Evolutionary conservation across 139 green algal genomes (phyloP).

Genomic region (Pseudopediastrum boryanum): DNA sequence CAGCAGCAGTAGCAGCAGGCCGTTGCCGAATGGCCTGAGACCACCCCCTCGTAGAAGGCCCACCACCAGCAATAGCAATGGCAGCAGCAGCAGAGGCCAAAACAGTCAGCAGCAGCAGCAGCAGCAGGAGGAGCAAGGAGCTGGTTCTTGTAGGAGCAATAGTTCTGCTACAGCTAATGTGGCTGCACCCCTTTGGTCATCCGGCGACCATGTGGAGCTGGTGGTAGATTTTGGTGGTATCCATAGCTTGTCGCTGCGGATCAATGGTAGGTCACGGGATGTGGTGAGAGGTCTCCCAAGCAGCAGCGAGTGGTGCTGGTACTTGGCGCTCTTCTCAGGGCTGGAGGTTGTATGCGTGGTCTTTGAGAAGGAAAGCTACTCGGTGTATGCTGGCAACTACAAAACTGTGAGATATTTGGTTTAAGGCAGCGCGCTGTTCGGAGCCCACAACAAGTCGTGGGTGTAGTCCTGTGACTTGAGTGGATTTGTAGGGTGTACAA

Average conservation of each 20-base stretch:
- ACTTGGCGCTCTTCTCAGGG: conserved; percentile 20
- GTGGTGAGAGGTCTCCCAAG: neutral
- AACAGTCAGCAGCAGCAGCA: neutral
- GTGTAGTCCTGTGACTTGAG: too few species aligned
- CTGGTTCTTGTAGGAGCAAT: neutral
- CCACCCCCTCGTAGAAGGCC: too few species aligned
- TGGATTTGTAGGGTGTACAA: too few species aligned
- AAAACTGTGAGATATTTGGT: too few species aligned
- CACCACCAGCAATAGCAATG: neutral
- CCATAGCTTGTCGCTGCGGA: neutral
- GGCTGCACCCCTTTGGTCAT: neutral
- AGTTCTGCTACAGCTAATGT: neutral
- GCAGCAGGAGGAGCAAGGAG: neutral
- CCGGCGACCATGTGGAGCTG: conserved; percentile 16
- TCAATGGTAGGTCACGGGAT: conserved; percentile 9
- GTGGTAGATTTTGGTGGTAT: neutral
- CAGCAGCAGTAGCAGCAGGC: too few species aligned
- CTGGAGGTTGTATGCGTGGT: conserved; percentile 22
- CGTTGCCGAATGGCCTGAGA: too few species aligned
- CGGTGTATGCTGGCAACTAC: neutral
- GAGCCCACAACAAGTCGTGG: too few species aligned
- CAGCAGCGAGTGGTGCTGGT: conserved; percentile 23
- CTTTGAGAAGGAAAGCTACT: conserved; percentile 4
- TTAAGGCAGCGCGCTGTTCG: too few species aligned
- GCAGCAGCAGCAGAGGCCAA: neutral